phyloP scores from a whole-genome alignment of 345 rosid species.

The Aurinia saxatilis region DNA sequence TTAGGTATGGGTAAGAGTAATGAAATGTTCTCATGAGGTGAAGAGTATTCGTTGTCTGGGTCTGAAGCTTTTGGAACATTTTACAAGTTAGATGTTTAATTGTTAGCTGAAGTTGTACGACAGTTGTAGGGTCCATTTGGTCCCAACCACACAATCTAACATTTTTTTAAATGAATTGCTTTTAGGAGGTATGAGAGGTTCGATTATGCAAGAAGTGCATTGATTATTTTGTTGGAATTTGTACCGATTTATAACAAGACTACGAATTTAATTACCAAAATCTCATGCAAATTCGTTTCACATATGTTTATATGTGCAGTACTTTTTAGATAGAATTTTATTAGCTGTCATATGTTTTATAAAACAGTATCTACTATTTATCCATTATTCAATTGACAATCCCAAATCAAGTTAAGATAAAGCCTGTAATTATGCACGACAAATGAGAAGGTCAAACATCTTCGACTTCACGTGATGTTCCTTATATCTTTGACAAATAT shows the following conservation, averaged over 20 bases:
- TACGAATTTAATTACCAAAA: too few relatives aligned
- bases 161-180: slow-evolving; percentile 7
- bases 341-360: too few relatives aligned
- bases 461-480: slow-evolving; percentile 25
- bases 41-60: slow-evolving; percentile 21
- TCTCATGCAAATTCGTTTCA: too few relatives aligned
- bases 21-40: slow-evolving; percentile 25
- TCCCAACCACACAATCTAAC: slow-evolving; percentile 21
- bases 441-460: slow-evolving; percentile 21
- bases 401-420: slow-evolving; percentile 6
- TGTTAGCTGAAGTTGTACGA: slow-evolving; percentile 13
- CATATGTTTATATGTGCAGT: too few relatives aligned
- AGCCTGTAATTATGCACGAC: slow-evolving; percentile 7
- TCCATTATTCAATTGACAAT: slow-evolving; percentile 8
- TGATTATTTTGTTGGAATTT: neutral
- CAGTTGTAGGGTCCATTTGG: slow-evolving; percentile 23
- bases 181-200: neutral
- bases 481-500: slow-evolving; percentile 22
- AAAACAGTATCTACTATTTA: too few relatives aligned
- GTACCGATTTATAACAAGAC: too few relatives aligned
- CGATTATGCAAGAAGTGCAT: slow-evolving; percentile 1
- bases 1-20: slow-evolving; percentile 27
- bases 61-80: slow-evolving; percentile 22
- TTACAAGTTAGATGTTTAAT: slow-evolving; percentile 31
- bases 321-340: too few relatives aligned